Base-by-base conservation (phyloP, 192 early-diverging fungal species). In the Coemansia sp. region DNA sequence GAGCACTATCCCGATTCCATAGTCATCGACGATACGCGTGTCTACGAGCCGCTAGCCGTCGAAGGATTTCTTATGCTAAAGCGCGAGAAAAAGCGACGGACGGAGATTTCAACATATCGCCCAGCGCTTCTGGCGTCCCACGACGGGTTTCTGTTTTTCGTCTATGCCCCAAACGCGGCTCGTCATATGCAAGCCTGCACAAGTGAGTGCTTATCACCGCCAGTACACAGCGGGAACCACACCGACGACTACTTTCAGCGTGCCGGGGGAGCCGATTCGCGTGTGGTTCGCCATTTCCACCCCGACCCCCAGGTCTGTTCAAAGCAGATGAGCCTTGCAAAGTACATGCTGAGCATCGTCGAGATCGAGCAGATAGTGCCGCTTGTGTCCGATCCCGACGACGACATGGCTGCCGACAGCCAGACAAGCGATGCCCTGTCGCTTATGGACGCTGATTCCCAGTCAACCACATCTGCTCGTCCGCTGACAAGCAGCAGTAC, bases 51-150 rank as follows among this genome's bases (percentile, higher is more conserved):
- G 22, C 56, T 68, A 19, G 67, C 61, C 2, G 56, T 73, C 6
- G 76, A 79, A 30, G 76, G 76, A 13, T 73, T 79, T 62, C 50
- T 79, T 25, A 61, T 72, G 70, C 70, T 78, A 13, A 74, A 74
- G 37, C 65, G 62, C 34, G 72, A 74, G 45, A 65, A 72, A 58
- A 50, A 41, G 40, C 63, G 52, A 9, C 48, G 62, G 36, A 47
- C 61, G 2, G 68, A 67, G n/a, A 57, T 79, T 20, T 62, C 55
- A 10, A 57, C 61, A 6, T 73, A 69, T 22, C 57, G 70, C 4
- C 76, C 76, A 7, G 57, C 67, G 22, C 58, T 79, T 50, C 56
- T 73, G 47, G 57, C 70, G 5, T 50, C 70, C 23, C 70, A 79
- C 48, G 67, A 73, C 50, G 57, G 64, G 13, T 60, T 65, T 28